Conservation (phyloP, 2,329 filamentous ascomycete species). For the Pseudogymnoascus sp. region DNA sequence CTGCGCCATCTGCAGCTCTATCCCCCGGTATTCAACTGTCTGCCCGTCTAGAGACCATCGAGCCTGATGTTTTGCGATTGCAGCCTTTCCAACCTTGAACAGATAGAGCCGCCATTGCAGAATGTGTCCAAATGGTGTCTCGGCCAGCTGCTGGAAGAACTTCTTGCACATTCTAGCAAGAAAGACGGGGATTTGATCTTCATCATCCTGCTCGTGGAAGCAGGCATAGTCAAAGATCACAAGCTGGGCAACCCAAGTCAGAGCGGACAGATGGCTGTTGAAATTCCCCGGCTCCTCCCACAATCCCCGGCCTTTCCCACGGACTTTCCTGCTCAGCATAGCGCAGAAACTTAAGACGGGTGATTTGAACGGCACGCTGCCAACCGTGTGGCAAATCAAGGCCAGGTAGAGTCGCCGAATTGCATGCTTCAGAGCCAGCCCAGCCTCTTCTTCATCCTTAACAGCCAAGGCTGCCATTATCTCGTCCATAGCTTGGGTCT, state of each 20-base stretch:
- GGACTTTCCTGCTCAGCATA: constrained; percentile 9
- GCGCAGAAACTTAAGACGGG: constrained; percentile 13
- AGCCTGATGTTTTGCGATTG: constrained; percentile 12
- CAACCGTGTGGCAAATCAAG: constrained; percentile 13
- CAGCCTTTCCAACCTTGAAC: background rate
- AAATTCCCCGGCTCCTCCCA: constrained; percentile 11
- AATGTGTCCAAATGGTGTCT: constrained; percentile 14
- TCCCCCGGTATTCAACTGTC: constrained; percentile 9
- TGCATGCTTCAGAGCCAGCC: constrained; percentile 13
- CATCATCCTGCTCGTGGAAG: constrained; percentile 14
- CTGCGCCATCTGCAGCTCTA: constrained; percentile 13
- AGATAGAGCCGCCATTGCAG: background rate
- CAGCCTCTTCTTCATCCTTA: constrained; percentile 9
- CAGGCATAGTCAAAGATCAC: constrained; percentile 10
- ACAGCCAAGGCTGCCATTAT: constrained; percentile 11
- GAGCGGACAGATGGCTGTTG: constrained; percentile 12
- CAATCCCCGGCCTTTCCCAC: background rate
- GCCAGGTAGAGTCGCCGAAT: constrained; percentile 13
- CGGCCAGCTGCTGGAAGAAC: constrained; percentile 12
- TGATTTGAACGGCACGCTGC: constrained; percentile 12
- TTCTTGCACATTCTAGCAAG: constrained; percentile 13
- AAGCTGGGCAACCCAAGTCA: constrained; percentile 14
- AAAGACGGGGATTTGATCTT: constrained; percentile 14
- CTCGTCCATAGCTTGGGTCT: constrained; percentile 12
- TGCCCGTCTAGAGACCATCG: constrained; percentile 11